Evolutionary conservation across 371 early-diverging fungal species (phyloP).

Genomic region (Blakeslea trispora): DNA sequence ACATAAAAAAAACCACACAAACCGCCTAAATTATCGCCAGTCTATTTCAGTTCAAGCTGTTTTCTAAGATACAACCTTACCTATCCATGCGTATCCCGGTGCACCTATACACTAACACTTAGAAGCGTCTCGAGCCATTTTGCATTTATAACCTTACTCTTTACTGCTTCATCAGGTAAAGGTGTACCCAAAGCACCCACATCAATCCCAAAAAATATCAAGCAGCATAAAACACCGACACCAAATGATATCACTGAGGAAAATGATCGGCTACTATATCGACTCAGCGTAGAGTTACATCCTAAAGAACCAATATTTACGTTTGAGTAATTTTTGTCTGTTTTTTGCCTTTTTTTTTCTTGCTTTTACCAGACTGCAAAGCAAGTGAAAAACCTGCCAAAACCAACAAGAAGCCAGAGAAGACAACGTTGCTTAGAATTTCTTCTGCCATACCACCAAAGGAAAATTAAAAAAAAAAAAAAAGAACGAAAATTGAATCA

Average conservation of each 20-base stretch:
- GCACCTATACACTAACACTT: conserved; percentile 27
- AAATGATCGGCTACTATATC: conserved; percentile 33
- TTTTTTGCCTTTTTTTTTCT: too few species aligned
- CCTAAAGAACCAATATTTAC: conserved; percentile 23
- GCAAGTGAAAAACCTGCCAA: background rate
- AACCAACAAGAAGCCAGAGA: background rate
- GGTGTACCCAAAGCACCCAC: conserved; percentile 23
- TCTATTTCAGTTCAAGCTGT: background rate
- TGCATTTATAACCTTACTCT: too few species aligned
- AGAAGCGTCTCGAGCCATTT: too few species aligned
- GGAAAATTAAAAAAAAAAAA: too few species aligned
- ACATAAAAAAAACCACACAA: conserved; percentile 31
- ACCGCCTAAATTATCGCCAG: conserved; percentile 25
- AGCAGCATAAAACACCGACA: conserved; percentile 22
- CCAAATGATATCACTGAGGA: conserved; percentile 30
- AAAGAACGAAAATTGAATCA: too few species aligned
- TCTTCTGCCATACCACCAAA: too few species aligned
- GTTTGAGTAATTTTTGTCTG: too few species aligned
- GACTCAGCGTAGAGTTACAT: conserved; percentile 30
- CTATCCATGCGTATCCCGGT: conserved; percentile 40
- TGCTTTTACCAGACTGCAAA: background rate
- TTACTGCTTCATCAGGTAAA: conserved; percentile 17
- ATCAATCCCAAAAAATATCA: conserved; percentile 38
- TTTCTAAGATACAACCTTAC: conserved; percentile 10
- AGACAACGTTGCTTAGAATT: background rate